These are phyloP conservation scores for Sonneratia caseolaris DNA, from an alignment of 345 rosid genomes.

Conservation along the genomic window DNA sequence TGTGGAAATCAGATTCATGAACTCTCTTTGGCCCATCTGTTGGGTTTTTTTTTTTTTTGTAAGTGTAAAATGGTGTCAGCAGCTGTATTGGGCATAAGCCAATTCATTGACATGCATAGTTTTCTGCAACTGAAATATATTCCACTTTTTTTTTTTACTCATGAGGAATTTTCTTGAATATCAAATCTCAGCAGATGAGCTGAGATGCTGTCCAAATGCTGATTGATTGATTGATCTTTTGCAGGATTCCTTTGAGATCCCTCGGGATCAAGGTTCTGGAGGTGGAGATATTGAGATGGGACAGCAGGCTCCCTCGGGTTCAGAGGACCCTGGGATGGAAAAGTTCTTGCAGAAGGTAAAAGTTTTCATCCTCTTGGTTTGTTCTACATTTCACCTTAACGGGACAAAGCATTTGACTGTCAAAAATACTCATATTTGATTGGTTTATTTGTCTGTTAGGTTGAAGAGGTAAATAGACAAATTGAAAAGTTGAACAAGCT, in stretches of 20 bases:
- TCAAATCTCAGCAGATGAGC: neutral
- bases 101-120: neutral
- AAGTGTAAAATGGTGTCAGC: neutral
- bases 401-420: neutral
- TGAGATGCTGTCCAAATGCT: neutral
- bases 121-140: neutral
- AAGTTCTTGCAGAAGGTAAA: slow-evolving; percentile 75
- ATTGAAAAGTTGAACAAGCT: slow-evolving; percentile 70
- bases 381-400: neutral
- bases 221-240: slow-evolving; percentile 12
- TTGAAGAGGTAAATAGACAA: slow-evolving; percentile 82
- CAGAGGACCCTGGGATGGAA: slow-evolving; percentile 67
- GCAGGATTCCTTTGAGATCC: slow-evolving; percentile 78
- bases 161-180: neutral
- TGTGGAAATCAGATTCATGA: neutral
- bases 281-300: slow-evolving; percentile 70
- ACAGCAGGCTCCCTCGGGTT: slow-evolving; percentile 35
- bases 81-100: neutral
- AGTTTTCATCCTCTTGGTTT: neutral
- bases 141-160: neutral
- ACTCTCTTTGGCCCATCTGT: neutral
- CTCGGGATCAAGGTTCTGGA: slow-evolving; percentile 55
- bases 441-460: slow-evolving; percentile 28
- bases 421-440: neutral
- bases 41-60: neutral